Base-by-base conservation (phyloP, 805 yeast species). In the Saccharomycopsis amapae region DNA sequence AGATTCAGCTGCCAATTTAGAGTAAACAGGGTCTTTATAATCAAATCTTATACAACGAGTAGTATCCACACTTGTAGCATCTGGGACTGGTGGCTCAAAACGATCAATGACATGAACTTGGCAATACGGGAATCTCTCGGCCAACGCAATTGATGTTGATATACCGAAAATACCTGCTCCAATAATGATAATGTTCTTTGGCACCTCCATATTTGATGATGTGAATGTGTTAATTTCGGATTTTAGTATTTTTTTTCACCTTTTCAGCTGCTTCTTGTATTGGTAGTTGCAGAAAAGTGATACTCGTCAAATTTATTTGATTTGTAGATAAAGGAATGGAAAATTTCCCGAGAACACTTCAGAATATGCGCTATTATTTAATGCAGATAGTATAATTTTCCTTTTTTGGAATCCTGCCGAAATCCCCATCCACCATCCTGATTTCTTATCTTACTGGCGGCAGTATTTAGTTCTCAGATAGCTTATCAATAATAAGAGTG, bases 1-100 rank as follows among this genome's bases (percentile, higher is more conserved):
- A 2, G 78, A 76, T 52, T 74, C 78, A 2, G 70, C 59, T 3
- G 73, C 62, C 54, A 74, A 48, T 38, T 59, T 58, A 4, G 75
- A 56, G 46, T 73, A 72, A n/a, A 62, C 55, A 23, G 58, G 35
- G 45, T 71, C 74, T 4, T 64, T 56, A 50, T 73, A 73, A 50
- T 73, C 78, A 0, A 71, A 61, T 42, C 78, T 59, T 12, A 74
- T 63, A 31, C 35, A 31, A 10, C 35, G 10, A n/a, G 35, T 31
- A 31, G 35, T 31, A 18, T 31, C 35, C 6, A 31, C 35, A 31
- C 35, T 31, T 6, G 35, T 31, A 31, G 35, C 10, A 18, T 31
- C 35, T n/a, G 35, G 10, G 5, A 31, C 35, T 31, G 35, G 35
- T 7, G 35, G 35, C 17, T 31, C 35, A 7, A 31, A 10, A 10